phyloP scores from a whole-genome alignment of 2,329 filamentous ascomycete genomes.

The Fusarium sp. region DNA sequence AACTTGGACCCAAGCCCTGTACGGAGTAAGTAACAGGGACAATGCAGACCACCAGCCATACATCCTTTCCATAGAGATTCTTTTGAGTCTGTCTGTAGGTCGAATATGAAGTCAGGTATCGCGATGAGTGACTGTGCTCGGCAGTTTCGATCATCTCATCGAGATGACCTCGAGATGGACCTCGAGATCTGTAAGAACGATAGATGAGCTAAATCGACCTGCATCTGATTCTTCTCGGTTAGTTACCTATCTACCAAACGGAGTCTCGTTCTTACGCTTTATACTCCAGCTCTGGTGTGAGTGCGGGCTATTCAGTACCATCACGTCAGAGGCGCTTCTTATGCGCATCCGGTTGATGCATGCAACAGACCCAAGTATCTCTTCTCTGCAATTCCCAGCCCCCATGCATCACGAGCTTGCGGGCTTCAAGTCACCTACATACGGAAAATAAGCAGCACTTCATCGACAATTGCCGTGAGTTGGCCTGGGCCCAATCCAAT shows the following conservation, averaged over 20 bases:
- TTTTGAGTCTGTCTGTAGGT: not conserved
- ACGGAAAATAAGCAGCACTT: constrained; percentile 16
- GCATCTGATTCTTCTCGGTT: not conserved
- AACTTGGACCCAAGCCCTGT: constrained; percentile 32
- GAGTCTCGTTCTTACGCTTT: not conserved
- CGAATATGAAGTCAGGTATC: not conserved
- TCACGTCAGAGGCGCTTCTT: constrained; percentile 31
- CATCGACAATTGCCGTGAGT: constrained; percentile 24
- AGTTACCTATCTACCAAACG: not conserved
- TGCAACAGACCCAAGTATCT: constrained; percentile 11
- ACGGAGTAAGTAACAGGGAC: constrained; percentile 38
- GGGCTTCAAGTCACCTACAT: not conserved
- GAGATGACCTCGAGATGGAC: not conserved
- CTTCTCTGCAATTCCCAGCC: constrained; percentile 20
- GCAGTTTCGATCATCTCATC: not conserved
- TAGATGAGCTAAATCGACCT: not conserved
- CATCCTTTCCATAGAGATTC: not conserved
- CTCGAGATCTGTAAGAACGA: not conserved
- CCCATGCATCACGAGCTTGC: constrained; percentile 32
- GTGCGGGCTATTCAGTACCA: not conserved
- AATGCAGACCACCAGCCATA: constrained; percentile 27
- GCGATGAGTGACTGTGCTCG: not conserved
- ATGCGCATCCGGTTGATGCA: constrained; percentile 32
- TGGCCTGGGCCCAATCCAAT: not conserved
- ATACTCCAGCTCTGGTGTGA: not conserved